A percentile compares a stretch with the other conserved stretches of the same genome.
phyloP scores from a whole-genome alignment of 345 rosid species.

The Toxicodendron radicans region DNA sequence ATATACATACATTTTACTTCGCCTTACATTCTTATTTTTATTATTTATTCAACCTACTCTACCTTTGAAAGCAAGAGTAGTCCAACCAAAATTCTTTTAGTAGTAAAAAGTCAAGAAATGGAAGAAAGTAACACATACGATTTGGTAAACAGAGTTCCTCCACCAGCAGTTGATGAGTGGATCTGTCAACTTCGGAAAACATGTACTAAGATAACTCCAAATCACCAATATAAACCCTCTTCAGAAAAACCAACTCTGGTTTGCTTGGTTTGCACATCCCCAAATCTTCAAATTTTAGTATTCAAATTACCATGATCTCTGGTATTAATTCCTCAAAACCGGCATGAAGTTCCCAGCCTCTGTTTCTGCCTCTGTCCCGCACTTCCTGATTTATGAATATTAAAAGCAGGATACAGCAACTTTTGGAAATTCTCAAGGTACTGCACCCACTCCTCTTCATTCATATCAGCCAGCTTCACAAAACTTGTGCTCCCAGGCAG shows the following conservation, averaged over 20 bases:
- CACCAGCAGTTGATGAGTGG: slow-evolving; percentile 5
- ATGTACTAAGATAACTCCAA: background rate
- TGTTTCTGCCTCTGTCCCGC: slow-evolving; percentile 50
- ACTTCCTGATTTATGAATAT: slow-evolving; percentile 28
- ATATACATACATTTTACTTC: background rate
- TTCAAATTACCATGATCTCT: background rate
- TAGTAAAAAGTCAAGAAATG: background rate
- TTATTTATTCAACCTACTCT: background rate
- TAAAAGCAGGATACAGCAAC: slow-evolving; percentile 41
- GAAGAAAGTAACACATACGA: background rate
- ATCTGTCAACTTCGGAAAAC: slow-evolving; percentile 4
- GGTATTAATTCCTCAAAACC: slow-evolving; percentile 33
- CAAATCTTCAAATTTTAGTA: slow-evolving; percentile 1
- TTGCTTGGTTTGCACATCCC: slow-evolving; percentile 2
- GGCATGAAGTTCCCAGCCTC: slow-evolving; percentile 72
- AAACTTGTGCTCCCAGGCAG: slow-evolving; percentile 47
- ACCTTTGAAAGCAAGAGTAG: background rate
- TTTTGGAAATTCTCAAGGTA: slow-evolving; percentile 52
- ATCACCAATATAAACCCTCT: slow-evolving; percentile 7
- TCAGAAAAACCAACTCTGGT: background rate
- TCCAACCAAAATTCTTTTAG: slow-evolving; percentile 1
- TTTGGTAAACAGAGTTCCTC: background rate
- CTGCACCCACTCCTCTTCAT: slow-evolving; percentile 49
- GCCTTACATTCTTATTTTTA: background rate
- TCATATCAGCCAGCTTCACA: slow-evolving; percentile 58